Evolutionary conservation across 2,329 filamentous ascomycete genomes (phyloP).

Genomic region (Cryphonectria japonica): DNA sequence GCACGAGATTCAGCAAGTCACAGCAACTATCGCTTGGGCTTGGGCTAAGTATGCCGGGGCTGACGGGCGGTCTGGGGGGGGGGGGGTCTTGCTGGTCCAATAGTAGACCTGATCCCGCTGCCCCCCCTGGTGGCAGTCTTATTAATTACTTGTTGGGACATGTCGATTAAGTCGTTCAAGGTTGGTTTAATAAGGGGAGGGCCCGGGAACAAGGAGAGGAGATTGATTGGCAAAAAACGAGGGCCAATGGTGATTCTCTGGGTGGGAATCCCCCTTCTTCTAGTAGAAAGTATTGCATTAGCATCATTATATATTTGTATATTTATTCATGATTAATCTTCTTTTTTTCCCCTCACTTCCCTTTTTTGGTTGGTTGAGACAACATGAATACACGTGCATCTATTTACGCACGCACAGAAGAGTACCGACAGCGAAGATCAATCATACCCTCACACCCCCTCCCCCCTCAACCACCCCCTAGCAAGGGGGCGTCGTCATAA

Average conservation of each 20-base stretch:
- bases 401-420: neutral
- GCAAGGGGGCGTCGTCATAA: neutral
- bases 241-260: neutral
- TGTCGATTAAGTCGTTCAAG: neutral
- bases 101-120: too few relatives aligned
- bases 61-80: neutral
- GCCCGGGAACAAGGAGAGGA: neutral
- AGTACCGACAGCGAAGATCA: neutral
- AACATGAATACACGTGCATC: neutral
- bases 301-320: neutral
- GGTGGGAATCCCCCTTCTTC: neutral
- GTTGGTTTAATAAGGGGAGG: neutral
- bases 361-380: neutral
- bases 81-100: neutral
- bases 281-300: neutral
- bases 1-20: constrained; percentile 22
- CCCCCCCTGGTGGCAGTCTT: neutral
- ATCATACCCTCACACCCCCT: too few relatives aligned
- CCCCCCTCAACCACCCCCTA: neutral
- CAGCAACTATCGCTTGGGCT: neutral
- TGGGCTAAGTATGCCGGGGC: neutral
- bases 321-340: neutral
- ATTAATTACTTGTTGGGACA: neutral
- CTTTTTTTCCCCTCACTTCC: neutral
- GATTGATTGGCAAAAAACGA: neutral